A percentile compares a stretch with the other conserved stretches of the same genome.
Evolutionary conservation across 768 basidiomycete species (phyloP).

Genomic region (Lactarius sp.): DNA sequence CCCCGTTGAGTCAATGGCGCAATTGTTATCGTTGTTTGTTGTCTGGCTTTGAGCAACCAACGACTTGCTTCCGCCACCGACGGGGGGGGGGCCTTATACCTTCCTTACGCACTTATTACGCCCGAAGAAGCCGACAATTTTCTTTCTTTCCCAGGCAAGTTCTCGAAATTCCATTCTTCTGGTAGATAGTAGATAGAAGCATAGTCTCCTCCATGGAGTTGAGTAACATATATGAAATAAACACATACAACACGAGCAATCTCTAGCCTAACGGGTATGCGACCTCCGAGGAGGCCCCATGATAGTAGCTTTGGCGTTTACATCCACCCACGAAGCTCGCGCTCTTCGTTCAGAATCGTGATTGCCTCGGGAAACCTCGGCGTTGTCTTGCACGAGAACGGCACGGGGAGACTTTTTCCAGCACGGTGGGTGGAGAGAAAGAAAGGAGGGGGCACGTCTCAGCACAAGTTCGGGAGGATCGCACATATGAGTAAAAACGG

Average conservation of each 20-base stretch:
- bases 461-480: background rate
- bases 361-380: conserved; percentile 26
- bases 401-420: conserved; percentile 21
- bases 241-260: background rate
- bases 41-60: background rate
- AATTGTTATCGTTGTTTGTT: no score
- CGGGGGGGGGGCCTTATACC: no score
- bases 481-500: background rate
- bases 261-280: background rate
- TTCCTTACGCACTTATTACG: conserved; percentile 14
- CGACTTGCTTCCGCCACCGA: background rate
- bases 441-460: background rate
- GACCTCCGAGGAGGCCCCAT: background rate
- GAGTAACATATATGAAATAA: background rate
- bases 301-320: background rate
- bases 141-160: background rate
- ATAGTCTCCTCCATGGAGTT: background rate
- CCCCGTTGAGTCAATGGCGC: no score
- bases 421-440: no score
- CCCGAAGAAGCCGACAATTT: background rate
- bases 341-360: conserved; percentile 19
- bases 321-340: conserved; percentile 12
- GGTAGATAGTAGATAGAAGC: conserved; percentile 1
- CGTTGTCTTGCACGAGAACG: conserved; percentile 25
- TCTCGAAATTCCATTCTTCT: background rate